phyloP scores from a whole-genome alignment of 164 flowering plant genomes.

The Dillenia suffruticosa region DNA sequence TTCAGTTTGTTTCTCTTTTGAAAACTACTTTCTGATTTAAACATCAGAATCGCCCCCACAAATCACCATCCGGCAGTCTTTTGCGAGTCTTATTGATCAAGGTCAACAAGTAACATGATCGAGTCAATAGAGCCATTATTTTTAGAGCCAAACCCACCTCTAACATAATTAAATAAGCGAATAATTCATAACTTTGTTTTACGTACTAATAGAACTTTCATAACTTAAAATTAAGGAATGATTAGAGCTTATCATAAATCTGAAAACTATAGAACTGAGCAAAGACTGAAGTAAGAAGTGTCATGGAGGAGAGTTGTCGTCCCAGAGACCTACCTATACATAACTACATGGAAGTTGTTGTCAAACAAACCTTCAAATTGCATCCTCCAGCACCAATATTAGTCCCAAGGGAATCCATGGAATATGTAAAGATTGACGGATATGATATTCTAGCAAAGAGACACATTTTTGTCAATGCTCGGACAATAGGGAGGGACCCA shows the following conservation, averaged over 20 bases:
- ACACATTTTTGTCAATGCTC: conserved; percentile 14
- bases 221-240: conserved; percentile 52
- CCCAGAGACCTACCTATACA: conserved; percentile 34
- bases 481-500: conserved; percentile 28
- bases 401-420: conserved; percentile 14
- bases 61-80: too few species aligned
- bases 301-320: conserved; percentile 30
- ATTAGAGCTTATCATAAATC: conserved; percentile 49
- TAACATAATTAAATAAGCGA: too few species aligned
- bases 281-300: conserved; percentile 37
- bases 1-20: too few species aligned
- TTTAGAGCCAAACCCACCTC: too few species aligned
- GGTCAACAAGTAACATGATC: too few species aligned
- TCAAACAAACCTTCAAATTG: conserved; percentile 18
- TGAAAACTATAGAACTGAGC: conserved; percentile 31
- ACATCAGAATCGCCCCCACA: too few species aligned
- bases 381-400: conserved; percentile 26
- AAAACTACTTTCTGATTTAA: too few species aligned
- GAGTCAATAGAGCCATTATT: too few species aligned
- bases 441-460: conserved; percentile 21
- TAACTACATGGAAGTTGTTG: conserved; percentile 25
- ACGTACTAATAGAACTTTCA: conserved; percentile 56
- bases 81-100: too few species aligned
- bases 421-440: conserved; percentile 15
- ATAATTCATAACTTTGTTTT: conserved; percentile 44